Percentiles rank a stretch among this genome's conserved stretches.
Evolutionary conservation across 306 rosid genomes (phyloP).

Genomic region (Sicyos edulis): DNA sequence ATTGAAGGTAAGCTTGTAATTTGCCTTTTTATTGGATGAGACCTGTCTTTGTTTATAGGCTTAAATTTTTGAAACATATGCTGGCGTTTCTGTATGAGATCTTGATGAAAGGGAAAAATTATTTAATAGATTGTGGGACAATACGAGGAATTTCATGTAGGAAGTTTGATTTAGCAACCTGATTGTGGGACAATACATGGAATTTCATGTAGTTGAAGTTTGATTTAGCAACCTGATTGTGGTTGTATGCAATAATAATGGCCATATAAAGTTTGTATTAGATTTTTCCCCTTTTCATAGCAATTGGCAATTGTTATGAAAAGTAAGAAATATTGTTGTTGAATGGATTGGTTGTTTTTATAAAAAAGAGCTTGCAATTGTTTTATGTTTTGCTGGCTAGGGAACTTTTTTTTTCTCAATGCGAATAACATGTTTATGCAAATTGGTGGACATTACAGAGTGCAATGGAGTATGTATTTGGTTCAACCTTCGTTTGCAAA

Average conservation of each 20-base stretch:
- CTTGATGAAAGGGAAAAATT: not conserved
- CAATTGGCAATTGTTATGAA: not conserved
- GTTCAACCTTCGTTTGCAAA: slow-evolving; percentile 94
- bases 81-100: not conserved
- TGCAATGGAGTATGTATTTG: slow-evolving; percentile 91
- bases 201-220: slow-evolving; percentile 21
- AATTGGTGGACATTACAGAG: slow-evolving; percentile 40
- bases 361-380: not conserved
- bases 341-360: not conserved
- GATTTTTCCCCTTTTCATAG: not conserved
- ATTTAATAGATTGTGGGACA: slow-evolving; percentile 5
- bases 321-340: not conserved
- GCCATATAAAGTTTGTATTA: slow-evolving; percentile 1
- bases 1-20: slow-evolving; percentile 50
- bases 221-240: slow-evolving; percentile 14
- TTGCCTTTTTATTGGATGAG: slow-evolving; percentile 18
- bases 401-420: slow-evolving; percentile 15
- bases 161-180: slow-evolving; percentile 22
- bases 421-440: slow-evolving; percentile 15
- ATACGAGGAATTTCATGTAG: not conserved
- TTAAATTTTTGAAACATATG: slow-evolving; percentile 13
- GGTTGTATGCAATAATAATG: not conserved
- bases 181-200: not conserved
- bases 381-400: slow-evolving; percentile 9
- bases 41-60: slow-evolving; percentile 11